Percentiles rank a stretch among this genome's conserved stretches.
phyloP scores from a whole-genome alignment of 306 rosid genomes.

The Rosa lucieae region DNA sequence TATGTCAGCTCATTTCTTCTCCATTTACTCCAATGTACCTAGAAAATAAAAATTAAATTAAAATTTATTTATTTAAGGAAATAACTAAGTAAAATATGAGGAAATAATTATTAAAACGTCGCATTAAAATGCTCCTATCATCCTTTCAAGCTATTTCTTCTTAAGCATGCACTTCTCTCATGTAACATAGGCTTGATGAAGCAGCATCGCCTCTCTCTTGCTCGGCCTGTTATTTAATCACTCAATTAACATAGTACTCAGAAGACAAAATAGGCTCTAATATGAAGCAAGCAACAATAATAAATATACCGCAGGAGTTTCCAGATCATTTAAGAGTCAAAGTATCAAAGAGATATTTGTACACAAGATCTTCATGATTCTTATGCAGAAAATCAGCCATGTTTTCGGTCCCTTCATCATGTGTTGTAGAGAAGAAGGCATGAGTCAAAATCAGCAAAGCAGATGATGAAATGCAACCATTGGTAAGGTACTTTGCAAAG shows the following conservation, averaged over 20 bases:
- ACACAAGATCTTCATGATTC: slow-evolving; percentile 23
- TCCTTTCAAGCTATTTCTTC: slow-evolving; percentile 44
- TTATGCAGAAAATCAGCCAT: slow-evolving; percentile 20
- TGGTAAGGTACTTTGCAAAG: slow-evolving; percentile 48
- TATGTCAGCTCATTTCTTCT: no score
- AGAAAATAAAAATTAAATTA: no score
- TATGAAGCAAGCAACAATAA: not conserved
- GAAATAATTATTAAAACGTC: no score
- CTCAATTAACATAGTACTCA: not conserved
- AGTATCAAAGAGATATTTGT: slow-evolving; percentile 35
- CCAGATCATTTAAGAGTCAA: slow-evolving; percentile 39
- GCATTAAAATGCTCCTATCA: no score
- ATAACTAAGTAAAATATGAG: no score
- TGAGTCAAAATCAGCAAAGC: slow-evolving; percentile 45
- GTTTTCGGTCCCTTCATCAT: slow-evolving; percentile 22
- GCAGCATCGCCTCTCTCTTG: slow-evolving; percentile 63
- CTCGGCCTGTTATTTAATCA: slow-evolving; percentile 42
- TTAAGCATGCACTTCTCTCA: slow-evolving; percentile 37
- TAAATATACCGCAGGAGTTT: slow-evolving; percentile 27
- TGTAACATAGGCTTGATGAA: slow-evolving; percentile 51
- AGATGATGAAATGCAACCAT: slow-evolving; percentile 61
- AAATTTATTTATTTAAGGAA: no score
- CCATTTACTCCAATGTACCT: no score
- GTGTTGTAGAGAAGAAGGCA: slow-evolving; percentile 30
- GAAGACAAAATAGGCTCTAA: not conserved